Evolutionary conservation across 768 basidiomycete species (phyloP), one percentile per base, ranked within the genome.

Genomic region (Kwoniella sp.): DNA sequence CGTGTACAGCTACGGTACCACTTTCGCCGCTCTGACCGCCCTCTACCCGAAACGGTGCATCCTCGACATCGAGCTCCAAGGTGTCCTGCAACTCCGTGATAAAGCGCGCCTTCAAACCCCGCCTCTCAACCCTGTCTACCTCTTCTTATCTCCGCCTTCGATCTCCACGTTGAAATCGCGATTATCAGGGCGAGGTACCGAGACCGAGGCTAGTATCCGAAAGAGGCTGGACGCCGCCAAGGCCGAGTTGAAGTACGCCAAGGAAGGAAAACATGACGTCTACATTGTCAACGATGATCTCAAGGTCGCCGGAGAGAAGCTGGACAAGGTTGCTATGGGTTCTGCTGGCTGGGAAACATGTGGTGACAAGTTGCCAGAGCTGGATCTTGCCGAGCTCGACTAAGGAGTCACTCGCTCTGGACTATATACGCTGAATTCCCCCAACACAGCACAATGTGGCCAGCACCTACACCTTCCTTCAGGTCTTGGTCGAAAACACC

Each of bases 1-100:
- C n/a, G n/a, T n/a, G n/a, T 55, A 30, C 51, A 78, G 77, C 73
- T 98, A 98, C 76, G 94, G 94, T n/a, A 95, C 93, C 4, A 92
- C 89, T 70, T 87, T 88, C 67, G 84, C 86, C 67, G 88, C 93
- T 23, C 87, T 98, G 30, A 82, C 84, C 34, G 84, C 85, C 30
- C 88, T 96, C 28, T 83, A 85, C 2, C 92, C 91, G 17, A 86
- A 85, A 67, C 87, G 92, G 13, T 97, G 95, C 78, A 89, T 98
- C 64, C 85, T 98, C 41, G 95, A 98, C 78, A 98, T 98, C 64
- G 95, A 98, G 75, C 89, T 90, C 11, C 94, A 98, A 92, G 95
- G 95, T 55, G 91, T 98, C 66, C 89, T 87, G 63, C 91, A 94
- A 81, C 89, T 97, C 75, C 96, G 94, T 47, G 58, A 66, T 78